Percentiles rank a stretch among this genome's conserved stretches.
Evolutionary conservation across 495 filamentous ascomycete genomes (phyloP).

Genomic region (Podospora comata): DNA sequence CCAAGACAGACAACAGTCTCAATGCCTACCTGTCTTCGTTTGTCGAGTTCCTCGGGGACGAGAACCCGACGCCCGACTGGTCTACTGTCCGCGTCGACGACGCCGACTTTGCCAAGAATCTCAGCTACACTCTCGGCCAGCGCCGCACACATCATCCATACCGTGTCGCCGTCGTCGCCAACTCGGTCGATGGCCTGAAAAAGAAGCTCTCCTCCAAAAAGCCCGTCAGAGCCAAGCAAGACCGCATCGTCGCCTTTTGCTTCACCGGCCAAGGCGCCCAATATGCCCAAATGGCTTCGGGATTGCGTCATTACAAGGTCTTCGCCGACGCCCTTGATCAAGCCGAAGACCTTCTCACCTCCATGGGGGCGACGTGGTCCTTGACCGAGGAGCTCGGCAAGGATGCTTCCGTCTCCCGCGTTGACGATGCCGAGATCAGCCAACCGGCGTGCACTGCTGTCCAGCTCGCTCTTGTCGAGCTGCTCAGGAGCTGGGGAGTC

Average conservation of each 20-base stretch:
- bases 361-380: conserved; percentile 17
- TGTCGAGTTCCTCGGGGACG: not conserved
- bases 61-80: not conserved
- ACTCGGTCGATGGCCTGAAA: not conserved
- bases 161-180: not conserved
- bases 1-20: conserved; percentile 5
- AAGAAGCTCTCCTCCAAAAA: not conserved
- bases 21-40: not conserved
- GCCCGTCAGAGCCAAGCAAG: not conserved
- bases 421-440: conserved; percentile 15
- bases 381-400: conserved; percentile 21
- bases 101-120: conserved; percentile 5
- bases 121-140: conserved; percentile 34
- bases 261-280: conserved; percentile 45
- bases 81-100: not conserved
- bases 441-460: conserved; percentile 48
- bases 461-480: conserved; percentile 49
- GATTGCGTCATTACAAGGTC: conserved; percentile 33
- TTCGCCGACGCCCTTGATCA: conserved; percentile 1
- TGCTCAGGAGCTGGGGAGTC: conserved; percentile 47
- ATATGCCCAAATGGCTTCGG: conserved; percentile 48
- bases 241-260: conserved; percentile 35
- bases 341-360: conserved; percentile 13
- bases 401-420: conserved; percentile 1
- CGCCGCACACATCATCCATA: conserved; percentile 25